Evolutionary conservation across 345 rosid genomes (phyloP), one percentile per base, ranked within the genome.

Genomic region (Cardiospermum halicacabum): DNA sequence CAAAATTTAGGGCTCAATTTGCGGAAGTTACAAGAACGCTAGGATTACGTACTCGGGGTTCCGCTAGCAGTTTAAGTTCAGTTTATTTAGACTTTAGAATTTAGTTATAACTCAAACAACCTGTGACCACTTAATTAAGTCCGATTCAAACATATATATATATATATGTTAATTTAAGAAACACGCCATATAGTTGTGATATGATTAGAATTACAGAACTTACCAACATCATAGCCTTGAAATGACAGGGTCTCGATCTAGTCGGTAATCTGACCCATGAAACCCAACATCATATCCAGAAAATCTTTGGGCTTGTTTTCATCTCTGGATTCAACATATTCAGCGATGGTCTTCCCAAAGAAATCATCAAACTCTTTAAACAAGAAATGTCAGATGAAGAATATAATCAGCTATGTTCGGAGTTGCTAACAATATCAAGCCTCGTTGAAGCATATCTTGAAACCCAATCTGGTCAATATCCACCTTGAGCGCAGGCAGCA

Each of bases 391-490:
- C 1, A 43, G n/a, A 16, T 13, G 21, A 43, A 19, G 48, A 43
- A 43, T 4, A 7, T 43, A 74, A 43, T 78, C 65, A 12, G 71
- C 69, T 25, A 78, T 31, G 37, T 75, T 78, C 0, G 72, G 72
- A 7, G 24, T 40, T 11, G 61, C 74, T 0, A 49, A 24, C 15
- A 72, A 43, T 7, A 53, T 19, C 2, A 8, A 50, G 11, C 2
- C 60, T 34, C 73, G 67, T 8, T 67, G 77, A 39, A 75, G 58
- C 25, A 67, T 63, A 13, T 59, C 67, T 42, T 59, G 75, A 58
- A 72, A 73, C 32, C 80, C 72, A 34, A 66, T 75, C 69, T 65
- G 67, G 37, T 43, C 21, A 5, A 7, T 9, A 7, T 43, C 21
- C 18, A 13, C 49, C 1, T 62, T 53, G 1, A 79, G 32, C 69